Evolutionary conservation across 2,329 filamentous ascomycete species (phyloP).

Genomic region (Fusarium sublunatum): DNA sequence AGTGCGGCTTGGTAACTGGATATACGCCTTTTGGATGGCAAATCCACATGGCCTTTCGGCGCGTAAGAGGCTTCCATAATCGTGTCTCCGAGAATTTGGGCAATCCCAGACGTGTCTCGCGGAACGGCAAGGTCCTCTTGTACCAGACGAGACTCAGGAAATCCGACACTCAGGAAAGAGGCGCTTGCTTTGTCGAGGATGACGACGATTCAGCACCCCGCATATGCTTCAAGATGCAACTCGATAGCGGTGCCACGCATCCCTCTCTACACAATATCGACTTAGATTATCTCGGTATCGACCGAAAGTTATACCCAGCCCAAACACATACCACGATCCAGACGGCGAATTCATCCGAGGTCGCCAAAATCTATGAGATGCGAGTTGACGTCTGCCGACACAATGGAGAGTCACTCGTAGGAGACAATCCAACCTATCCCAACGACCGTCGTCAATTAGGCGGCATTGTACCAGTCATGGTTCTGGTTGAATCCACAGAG

Average conservation of each 20-base stretch:
- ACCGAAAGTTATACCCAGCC: constrained; percentile 33
- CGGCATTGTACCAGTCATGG: constrained; percentile 42
- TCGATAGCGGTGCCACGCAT: constrained; percentile 42
- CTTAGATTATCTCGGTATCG: constrained; percentile 36
- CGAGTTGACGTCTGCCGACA: constrained; percentile 43
- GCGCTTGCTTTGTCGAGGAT: constrained; percentile 23
- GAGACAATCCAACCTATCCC: constrained; percentile 39
- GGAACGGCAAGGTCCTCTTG: constrained; percentile 26
- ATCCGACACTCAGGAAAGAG: not conserved
- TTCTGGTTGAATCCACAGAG: constrained; percentile 19
- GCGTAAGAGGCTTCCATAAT: constrained; percentile 38
- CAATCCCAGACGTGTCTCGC: not conserved
- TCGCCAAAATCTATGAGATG: constrained; percentile 39
- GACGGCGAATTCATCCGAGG: constrained; percentile 28
- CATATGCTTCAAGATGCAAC: constrained; percentile 44
- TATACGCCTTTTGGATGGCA: constrained; percentile 21
- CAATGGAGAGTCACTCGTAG: constrained; percentile 43
- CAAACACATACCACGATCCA: constrained; percentile 32
- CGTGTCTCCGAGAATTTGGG: constrained; percentile 14
- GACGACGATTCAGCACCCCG: constrained; percentile 31
- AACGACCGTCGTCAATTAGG: constrained; percentile 40
- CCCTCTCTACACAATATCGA: constrained; percentile 38
- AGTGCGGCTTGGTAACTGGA: constrained; percentile 3
- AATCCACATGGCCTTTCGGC: constrained; percentile 46
- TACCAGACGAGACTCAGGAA: constrained; percentile 30